Percentiles rank a stretch among this genome's conserved stretches.
Conservation (phyloP, 2,329 filamentous ascomycete species). For the Zarea fungicola region DNA sequence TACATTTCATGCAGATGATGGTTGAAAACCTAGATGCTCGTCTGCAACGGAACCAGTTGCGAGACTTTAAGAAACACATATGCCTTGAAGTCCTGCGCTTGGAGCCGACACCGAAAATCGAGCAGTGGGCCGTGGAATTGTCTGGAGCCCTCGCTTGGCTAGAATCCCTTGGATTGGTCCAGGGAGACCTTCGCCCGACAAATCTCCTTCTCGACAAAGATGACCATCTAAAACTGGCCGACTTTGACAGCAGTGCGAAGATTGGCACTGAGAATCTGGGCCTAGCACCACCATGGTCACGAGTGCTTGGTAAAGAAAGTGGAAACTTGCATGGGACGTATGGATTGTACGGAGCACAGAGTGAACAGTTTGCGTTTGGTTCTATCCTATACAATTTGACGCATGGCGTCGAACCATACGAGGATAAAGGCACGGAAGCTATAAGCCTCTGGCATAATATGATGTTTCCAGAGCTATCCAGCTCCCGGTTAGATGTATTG, state of each 20-base stretch:
- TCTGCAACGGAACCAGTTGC: background rate
- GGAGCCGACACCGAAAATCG: background rate
- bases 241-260: slow-evolving; percentile 10
- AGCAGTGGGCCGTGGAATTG: slow-evolving; percentile 13
- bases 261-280: slow-evolving; percentile 6
- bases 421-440: background rate
- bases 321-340: background rate
- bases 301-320: background rate
- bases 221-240: slow-evolving; percentile 14
- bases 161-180: slow-evolving; percentile 8
- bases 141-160: slow-evolving; percentile 8
- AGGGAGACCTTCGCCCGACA: slow-evolving; percentile 14
- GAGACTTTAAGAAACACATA: background rate
- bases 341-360: background rate
- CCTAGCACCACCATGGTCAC: slow-evolving; percentile 8
- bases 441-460: background rate
- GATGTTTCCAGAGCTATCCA: background rate
- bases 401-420: slow-evolving; percentile 9
- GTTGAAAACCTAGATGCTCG: background rate
- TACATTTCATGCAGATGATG: background rate
- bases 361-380: slow-evolving; percentile 11
- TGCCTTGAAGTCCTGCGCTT: background rate
- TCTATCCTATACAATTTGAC: slow-evolving; percentile 10
- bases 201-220: slow-evolving; percentile 13
- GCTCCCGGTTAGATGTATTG: background rate